These are phyloP conservation scores for Alopecurus myosuroides DNA, from an alignment of 176 grass and related monocot genomes.

Conservation along the genomic window DNA sequence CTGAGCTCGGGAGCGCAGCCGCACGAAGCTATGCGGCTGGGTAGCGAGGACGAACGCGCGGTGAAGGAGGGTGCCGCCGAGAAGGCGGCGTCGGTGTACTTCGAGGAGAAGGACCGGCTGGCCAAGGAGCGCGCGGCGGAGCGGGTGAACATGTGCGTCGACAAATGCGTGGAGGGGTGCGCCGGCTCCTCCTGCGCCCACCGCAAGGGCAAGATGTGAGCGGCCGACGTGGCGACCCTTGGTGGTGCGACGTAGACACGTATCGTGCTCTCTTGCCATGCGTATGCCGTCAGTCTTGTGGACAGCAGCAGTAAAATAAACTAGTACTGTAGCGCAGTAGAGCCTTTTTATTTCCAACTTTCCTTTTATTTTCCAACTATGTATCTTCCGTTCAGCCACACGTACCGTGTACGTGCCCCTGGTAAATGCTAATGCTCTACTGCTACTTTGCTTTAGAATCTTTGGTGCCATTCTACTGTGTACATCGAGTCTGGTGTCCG, in stretches of 20 bases:
- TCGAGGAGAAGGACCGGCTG: conserved; percentile 47
- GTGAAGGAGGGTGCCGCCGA: conserved; percentile 48
- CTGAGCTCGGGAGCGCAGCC: conserved; percentile 6
- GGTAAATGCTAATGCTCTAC: neutral
- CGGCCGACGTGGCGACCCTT: neutral
- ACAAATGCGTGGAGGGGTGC: conserved; percentile 42
- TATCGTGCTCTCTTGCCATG: neutral
- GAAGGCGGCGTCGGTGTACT: conserved; percentile 47
- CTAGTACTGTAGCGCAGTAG: neutral
- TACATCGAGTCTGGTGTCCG: neutral
- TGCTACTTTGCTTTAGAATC: neutral
- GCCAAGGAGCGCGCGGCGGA: conserved; percentile 16
- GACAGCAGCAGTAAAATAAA: neutral
- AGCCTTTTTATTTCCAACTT: neutral
- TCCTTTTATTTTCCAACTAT: neutral
- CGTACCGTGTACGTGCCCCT: neutral
- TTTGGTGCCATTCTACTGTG: neutral
- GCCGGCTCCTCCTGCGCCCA: conserved; percentile 23
- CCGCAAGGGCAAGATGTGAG: conserved; percentile 51
- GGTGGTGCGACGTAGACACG: neutral
- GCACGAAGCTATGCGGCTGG: conserved; percentile 12
- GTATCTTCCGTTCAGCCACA: neutral
- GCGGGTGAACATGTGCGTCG: conserved; percentile 26
- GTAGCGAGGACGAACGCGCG: conserved; percentile 14
- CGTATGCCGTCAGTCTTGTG: neutral